Conservation (phyloP, 1,284 basidiomycete genomes). For the Porogramme epimiltina region DNA sequence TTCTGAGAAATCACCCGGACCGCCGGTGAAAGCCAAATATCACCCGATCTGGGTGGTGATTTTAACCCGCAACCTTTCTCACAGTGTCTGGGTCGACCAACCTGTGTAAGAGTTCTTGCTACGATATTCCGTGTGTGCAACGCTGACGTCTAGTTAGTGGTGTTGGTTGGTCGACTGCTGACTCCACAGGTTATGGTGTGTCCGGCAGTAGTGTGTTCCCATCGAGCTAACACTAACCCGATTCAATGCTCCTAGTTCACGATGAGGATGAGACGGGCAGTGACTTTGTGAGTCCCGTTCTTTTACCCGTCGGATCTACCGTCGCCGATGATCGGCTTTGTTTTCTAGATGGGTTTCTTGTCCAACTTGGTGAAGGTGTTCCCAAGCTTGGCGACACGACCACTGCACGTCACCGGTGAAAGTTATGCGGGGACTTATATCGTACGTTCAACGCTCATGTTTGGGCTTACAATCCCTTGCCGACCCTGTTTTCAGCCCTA, state of each 20-base stretch:
- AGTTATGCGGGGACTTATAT: slow-evolving; percentile 37
- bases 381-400: slow-evolving; percentile 32
- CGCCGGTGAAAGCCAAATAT: no score
- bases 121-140: not conserved
- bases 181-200: slow-evolving; percentile 37
- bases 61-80: no score
- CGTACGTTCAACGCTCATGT: slow-evolving; percentile 33
- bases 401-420: slow-evolving; percentile 35
- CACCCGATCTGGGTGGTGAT: no score
- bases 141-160: slow-evolving; percentile 38
- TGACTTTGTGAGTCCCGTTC: slow-evolving; percentile 59
- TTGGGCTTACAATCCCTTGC: not conserved
- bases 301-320: no score
- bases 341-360: slow-evolving; percentile 27
- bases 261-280: slow-evolving; percentile 68
- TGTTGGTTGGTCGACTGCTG: slow-evolving; percentile 66
- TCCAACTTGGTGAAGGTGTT: slow-evolving; percentile 34
- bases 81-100: slow-evolving; percentile 77
- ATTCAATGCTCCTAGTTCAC: slow-evolving; percentile 39
- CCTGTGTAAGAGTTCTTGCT: slow-evolving; percentile 45
- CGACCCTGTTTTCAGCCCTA: slow-evolving; percentile 61
- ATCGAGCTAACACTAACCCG: not conserved
- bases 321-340: not conserved
- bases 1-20: no score
- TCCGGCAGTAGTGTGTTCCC: not conserved